phyloP scores from a whole-genome alignment of 345 rosid genomes.

The Salix dunnii region DNA sequence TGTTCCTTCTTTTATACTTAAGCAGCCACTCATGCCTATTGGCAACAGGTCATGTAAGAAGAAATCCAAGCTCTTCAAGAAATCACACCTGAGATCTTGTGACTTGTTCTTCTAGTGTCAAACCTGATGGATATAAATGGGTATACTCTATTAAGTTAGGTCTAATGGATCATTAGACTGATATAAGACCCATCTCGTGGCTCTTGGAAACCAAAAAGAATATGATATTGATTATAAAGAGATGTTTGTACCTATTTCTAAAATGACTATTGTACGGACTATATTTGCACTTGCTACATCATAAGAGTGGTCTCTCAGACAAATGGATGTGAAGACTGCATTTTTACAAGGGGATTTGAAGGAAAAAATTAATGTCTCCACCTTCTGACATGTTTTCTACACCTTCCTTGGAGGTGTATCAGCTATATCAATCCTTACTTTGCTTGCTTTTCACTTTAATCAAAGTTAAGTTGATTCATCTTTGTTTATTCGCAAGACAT shows the following conservation, averaged over 20 bases:
- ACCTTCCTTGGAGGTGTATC: neutral
- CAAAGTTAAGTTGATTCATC: too few relatives aligned
- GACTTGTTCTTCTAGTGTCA: neutral
- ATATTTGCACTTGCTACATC: neutral
- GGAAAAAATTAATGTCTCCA: neutral
- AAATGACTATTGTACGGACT: neutral
- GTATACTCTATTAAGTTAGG: neutral
- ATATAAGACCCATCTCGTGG: neutral
- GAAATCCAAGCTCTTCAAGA: neutral
- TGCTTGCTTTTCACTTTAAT: too few relatives aligned
- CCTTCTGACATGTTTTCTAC: neutral
- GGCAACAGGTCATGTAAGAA: neutral
- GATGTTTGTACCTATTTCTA: neutral
- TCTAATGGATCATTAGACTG: neutral
- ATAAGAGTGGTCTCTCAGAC: neutral
- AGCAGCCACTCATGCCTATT: neutral
- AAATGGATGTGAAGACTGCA: neutral
- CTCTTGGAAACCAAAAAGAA: neutral
- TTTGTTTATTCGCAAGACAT: too few relatives aligned
- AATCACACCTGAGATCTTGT: too few relatives aligned
- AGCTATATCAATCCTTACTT: too few relatives aligned
- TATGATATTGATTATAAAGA: neutral
- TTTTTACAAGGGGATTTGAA: neutral
- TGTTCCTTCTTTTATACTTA: neutral
- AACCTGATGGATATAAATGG: neutral